phyloP scores from a whole-genome alignment of 2,329 filamentous ascomycete genomes.

The Fusarium veterinarium region DNA sequence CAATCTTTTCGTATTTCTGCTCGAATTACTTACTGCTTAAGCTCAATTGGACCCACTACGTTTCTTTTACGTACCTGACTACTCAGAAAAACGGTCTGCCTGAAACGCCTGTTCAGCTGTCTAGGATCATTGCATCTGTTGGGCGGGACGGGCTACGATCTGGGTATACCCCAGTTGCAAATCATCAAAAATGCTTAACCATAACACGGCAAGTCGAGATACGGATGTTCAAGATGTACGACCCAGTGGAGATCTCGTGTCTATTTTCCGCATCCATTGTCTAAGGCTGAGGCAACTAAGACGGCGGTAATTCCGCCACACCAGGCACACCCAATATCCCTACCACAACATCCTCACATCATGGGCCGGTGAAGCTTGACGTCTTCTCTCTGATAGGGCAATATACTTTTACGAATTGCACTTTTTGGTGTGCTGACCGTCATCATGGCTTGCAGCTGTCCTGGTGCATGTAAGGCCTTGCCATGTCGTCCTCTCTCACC shows the following conservation, averaged over 20 bases:
- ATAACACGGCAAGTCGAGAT: neutral
- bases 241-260: slow-evolving; percentile 8
- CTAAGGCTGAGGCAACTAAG: slow-evolving; percentile 12
- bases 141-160: neutral
- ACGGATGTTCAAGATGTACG: neutral
- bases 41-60: slow-evolving; percentile 19
- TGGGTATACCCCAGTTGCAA: slow-evolving; percentile 13
- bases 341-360: slow-evolving; percentile 6
- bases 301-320: slow-evolving; percentile 2
- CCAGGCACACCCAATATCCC: slow-evolving; percentile 3
- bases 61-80: slow-evolving; percentile 25
- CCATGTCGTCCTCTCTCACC: slow-evolving; percentile 26
- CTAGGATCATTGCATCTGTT: neutral
- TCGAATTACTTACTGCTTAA: slow-evolving; percentile 6
- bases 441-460: slow-evolving; percentile 29
- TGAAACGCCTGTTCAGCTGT: slow-evolving; percentile 15
- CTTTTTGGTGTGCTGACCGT: slow-evolving; percentile 27
- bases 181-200: neutral
- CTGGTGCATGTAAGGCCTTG: slow-evolving; percentile 23
- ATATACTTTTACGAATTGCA: neutral
- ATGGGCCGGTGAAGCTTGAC: neutral
- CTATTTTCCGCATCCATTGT: slow-evolving; percentile 8
- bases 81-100: slow-evolving; percentile 5
- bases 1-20: slow-evolving; percentile 33
- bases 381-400: slow-evolving; percentile 9